Evolutionary conservation across 1,284 basidiomycete genomes (phyloP).

Genomic region (Leccinum insolens): DNA sequence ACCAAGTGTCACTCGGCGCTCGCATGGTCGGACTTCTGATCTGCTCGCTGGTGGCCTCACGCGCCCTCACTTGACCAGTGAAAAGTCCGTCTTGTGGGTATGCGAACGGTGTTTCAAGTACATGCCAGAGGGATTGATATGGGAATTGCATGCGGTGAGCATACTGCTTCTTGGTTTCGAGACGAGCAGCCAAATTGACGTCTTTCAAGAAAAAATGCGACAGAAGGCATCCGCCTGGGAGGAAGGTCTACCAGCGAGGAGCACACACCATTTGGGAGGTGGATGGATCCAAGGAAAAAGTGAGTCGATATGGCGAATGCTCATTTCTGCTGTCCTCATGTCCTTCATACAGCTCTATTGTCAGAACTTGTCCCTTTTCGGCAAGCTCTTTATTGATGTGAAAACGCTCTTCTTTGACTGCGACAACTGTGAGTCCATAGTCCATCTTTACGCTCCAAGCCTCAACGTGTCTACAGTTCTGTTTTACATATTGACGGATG

Average conservation of each 20-base stretch:
- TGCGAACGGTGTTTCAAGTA: slow-evolving; percentile 98
- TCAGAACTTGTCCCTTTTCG: slow-evolving; percentile 94
- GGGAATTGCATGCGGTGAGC: slow-evolving; percentile 77
- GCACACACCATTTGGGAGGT: slow-evolving; percentile 96
- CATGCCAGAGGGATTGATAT: slow-evolving; percentile 74
- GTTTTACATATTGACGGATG: slow-evolving; percentile 94
- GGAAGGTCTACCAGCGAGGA: slow-evolving; percentile 89
- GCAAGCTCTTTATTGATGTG: slow-evolving; percentile 98
- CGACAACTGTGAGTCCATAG: slow-evolving; percentile 66
- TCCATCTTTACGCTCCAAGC: not conserved
- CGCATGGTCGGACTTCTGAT: slow-evolving; percentile 72
- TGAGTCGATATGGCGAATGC: slow-evolving; percentile 30
- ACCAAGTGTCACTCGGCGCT: slow-evolving; percentile 52
- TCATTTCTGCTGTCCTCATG: not conserved
- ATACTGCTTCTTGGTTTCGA: slow-evolving; percentile 7
- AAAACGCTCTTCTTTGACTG: slow-evolving; percentile 97
- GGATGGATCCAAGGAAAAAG: slow-evolving; percentile 86
- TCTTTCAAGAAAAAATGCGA: slow-evolving; percentile 68
- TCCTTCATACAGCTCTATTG: slow-evolving; percentile 76
- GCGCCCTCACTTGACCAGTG: slow-evolving; percentile 49
- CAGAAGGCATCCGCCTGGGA: slow-evolving; percentile 80
- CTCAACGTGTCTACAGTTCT: slow-evolving; percentile 56
- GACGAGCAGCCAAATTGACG: slow-evolving; percentile 2
- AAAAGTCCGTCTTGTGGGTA: slow-evolving; percentile 71
- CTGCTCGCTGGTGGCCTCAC: slow-evolving; percentile 65